Evolutionary conservation across 78 protist genomes (phyloP).

Genomic region (Polysphondylium violaceum): DNA sequence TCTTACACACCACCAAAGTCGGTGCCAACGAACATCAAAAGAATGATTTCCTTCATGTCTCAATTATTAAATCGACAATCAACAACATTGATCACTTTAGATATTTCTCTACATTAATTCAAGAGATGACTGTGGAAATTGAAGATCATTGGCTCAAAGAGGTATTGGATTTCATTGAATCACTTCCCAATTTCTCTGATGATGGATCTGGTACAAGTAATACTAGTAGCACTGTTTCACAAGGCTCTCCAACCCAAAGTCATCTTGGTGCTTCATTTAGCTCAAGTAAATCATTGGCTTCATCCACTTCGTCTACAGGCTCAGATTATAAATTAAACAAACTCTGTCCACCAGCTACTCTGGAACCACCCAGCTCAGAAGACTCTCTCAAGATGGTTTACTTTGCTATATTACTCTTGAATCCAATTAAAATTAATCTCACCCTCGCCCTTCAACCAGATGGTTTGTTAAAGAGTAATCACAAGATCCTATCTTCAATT

Average conservation of each 20-base stretch:
- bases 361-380: conserved; percentile 25
- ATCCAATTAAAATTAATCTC: conserved; percentile 78
- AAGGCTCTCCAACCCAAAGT: background rate
- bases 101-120: conserved; percentile 72
- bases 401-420: conserved; percentile 69
- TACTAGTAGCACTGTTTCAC: background rate
- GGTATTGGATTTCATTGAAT: conserved; percentile 35
- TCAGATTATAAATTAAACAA: background rate
- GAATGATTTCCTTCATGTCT: conserved; percentile 70
- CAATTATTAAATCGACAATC: conserved; percentile 51
- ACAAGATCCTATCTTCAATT: conserved; percentile 46
- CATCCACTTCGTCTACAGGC: background rate
- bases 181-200: conserved; percentile 19
- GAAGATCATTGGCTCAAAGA: conserved; percentile 79
- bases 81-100: conserved; percentile 78
- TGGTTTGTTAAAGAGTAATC: conserved; percentile 48
- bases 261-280: background rate
- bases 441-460: conserved; percentile 58
- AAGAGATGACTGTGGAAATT: conserved; percentile 66
- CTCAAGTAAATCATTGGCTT: background rate
- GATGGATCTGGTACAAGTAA: background rate
- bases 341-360: background rate
- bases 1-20: conserved; percentile 13
- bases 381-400: conserved; percentile 53
- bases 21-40: conserved; percentile 1